Percentiles rank a stretch among this genome's conserved stretches.
Conservation (phyloP, 2,329 filamentous ascomycete species). For the Periconia macrospinosa region DNA sequence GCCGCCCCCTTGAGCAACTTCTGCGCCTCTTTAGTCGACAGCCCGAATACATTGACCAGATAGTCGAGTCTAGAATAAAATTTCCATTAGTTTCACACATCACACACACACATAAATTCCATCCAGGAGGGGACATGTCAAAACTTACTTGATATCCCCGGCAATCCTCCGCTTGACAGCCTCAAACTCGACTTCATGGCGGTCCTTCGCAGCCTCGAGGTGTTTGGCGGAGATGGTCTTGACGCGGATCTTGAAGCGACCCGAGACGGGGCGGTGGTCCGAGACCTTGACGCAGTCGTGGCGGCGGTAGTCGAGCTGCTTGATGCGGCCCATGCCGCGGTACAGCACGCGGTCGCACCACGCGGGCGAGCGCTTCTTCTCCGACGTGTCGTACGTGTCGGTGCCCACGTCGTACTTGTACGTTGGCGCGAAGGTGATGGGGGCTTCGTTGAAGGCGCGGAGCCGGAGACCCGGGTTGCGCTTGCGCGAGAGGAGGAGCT, state of each 20-base stretch:
- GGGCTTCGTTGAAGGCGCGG: conserved; percentile 84
- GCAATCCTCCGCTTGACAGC: conserved; percentile 69
- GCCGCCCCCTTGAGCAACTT: conserved; percentile 36
- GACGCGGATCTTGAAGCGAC: conserved; percentile 76
- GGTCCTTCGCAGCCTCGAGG: conserved; percentile 68
- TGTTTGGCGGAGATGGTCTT: conserved; percentile 76
- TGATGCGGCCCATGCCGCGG: conserved; percentile 76
- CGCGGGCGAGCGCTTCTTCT: conserved; percentile 90
- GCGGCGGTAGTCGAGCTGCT: conserved; percentile 83
- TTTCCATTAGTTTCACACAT: neutral
- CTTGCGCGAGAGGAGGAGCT: conserved; percentile 83
- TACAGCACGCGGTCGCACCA: conserved; percentile 97
- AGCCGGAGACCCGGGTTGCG: conserved; percentile 89
- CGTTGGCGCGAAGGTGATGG: conserved; percentile 89
- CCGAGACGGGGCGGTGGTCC: conserved; percentile 91
- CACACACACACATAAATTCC: conserved; percentile 1
- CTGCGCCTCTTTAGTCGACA: conserved; percentile 57
- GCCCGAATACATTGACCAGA: conserved; percentile 64
- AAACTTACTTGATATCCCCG: conserved; percentile 74
- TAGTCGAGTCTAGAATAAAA: conserved; percentile 62
- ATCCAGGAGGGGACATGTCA: neutral
- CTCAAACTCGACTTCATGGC: conserved; percentile 74
- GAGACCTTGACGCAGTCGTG: conserved; percentile 83
- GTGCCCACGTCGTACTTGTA: conserved; percentile 99
- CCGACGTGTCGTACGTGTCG: conserved; percentile 89